These are phyloP conservation scores for Adansonia gregorii DNA, from an alignment of 441 rosid genomes.

Conservation along the genomic window DNA sequence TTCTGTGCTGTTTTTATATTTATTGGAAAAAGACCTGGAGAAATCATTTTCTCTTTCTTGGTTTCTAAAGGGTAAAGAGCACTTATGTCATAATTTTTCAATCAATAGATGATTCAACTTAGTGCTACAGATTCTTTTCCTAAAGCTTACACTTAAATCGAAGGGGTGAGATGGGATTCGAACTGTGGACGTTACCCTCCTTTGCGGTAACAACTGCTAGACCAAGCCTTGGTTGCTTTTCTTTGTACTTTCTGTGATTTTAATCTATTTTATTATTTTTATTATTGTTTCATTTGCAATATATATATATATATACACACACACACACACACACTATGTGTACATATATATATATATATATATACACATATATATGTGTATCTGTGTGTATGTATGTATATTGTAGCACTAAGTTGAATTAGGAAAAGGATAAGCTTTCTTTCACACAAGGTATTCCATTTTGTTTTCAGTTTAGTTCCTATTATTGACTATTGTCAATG, in stretches of 20 bases:
- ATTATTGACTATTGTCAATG: neutral
- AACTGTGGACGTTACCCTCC: neutral
- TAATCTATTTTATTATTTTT: neutral
- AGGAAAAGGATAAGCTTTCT: neutral
- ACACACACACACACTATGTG: too few species aligned
- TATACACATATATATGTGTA: too few species aligned
- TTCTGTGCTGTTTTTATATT: neutral
- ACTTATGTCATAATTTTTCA: neutral
- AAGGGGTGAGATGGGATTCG: neutral
- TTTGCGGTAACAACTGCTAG: neutral
- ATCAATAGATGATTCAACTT: too few species aligned
- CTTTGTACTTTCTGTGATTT: neutral
- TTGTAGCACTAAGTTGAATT: neutral
- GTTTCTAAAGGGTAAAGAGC: neutral
- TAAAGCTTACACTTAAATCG: too few species aligned
- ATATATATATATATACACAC: neutral
- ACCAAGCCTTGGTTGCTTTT: neutral
- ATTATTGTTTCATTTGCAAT: neutral
- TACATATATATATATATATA: too few species aligned
- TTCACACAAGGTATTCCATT: neutral
- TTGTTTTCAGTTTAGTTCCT: neutral
- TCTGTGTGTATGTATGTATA: too few species aligned
- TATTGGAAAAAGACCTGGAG: neutral
- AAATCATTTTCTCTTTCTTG: neutral
- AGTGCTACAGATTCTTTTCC: too few species aligned